Percentiles rank a stretch among this genome's conserved stretches.
Conservation (phyloP, 352 stramenopile genomes). For the Albugo laibachii region DNA sequence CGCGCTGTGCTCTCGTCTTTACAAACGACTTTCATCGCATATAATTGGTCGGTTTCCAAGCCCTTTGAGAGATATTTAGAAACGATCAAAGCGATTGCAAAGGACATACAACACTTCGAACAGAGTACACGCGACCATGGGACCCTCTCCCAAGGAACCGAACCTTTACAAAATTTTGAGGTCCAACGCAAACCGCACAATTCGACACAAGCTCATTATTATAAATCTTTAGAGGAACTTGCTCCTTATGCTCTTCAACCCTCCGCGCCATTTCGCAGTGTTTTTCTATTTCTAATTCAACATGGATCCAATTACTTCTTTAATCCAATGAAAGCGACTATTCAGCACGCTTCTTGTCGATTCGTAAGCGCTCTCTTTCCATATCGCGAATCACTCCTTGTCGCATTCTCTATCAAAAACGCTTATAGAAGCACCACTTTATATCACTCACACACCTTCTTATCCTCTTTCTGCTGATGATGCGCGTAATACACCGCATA, state of each 20-base stretch:
- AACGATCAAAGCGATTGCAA: not conserved
- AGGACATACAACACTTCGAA: slow-evolving; percentile 18
- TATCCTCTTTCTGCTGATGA: slow-evolving; percentile 47
- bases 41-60: slow-evolving; percentile 17
- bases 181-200: slow-evolving; percentile 7
- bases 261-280: no score
- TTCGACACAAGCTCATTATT: not conserved
- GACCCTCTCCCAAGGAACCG: slow-evolving; percentile 19
- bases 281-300: no score
- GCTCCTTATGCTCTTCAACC: no score
- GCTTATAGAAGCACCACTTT: no score
- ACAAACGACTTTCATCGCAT: slow-evolving; percentile 37
- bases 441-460: slow-evolving; percentile 20
- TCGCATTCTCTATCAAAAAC: no score
- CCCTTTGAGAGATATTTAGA: slow-evolving; percentile 7
- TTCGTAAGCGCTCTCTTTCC: no score
- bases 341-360: no score
- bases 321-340: no score
- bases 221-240: no score
- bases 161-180: slow-evolving; percentile 32
- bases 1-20: slow-evolving; percentile 22
- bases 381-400: no score
- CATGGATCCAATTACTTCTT: no score
- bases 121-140: slow-evolving; percentile 23
- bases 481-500: slow-evolving; percentile 65